Conservation (phyloP, 805 yeast species). For the Metschnikowia corniflorae region DNA sequence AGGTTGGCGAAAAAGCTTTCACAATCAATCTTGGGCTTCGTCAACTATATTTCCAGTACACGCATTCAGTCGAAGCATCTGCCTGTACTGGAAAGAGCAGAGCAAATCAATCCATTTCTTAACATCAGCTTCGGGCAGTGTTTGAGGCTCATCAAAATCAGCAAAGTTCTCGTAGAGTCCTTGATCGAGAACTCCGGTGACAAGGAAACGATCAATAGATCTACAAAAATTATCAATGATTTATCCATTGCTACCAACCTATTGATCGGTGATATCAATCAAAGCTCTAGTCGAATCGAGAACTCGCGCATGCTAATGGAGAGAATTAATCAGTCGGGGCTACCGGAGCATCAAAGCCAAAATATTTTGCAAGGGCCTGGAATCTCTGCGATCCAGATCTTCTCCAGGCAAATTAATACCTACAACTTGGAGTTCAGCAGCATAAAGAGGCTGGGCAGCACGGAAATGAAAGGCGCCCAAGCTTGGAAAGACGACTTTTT, state of each 20-base stretch:
- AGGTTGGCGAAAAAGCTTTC: conserved; percentile 37
- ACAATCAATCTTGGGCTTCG: conserved; percentile 25
- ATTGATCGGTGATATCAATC: conserved; percentile 23
- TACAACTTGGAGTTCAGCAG: conserved; percentile 28
- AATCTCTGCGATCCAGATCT: conserved; percentile 17
- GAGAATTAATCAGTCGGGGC: background rate
- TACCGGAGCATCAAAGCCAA: background rate
- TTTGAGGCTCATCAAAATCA: conserved; percentile 33
- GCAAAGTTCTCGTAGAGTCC: conserved; percentile 34
- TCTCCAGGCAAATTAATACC: conserved; percentile 23
- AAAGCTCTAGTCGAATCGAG: conserved; percentile 2
- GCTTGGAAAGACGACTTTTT: conserved; percentile 19
- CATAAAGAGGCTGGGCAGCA: background rate
- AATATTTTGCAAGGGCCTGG: conserved; percentile 21
- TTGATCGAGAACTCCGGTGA: conserved; percentile 21
- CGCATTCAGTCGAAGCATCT: conserved; percentile 9
- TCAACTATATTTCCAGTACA: conserved; percentile 27
- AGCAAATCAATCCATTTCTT: conserved; percentile 28
- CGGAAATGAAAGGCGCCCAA: conserved; percentile 1
- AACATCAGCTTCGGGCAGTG: conserved; percentile 33
- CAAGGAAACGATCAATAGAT: conserved; percentile 27
- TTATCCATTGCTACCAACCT: conserved; percentile 33
- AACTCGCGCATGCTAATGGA: conserved; percentile 2
- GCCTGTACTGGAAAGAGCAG: background rate
- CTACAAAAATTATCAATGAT: conserved; percentile 35